Base-by-base conservation (phyloP, 495 filamentous ascomycete species). In the Aspergillus panamensis region DNA sequence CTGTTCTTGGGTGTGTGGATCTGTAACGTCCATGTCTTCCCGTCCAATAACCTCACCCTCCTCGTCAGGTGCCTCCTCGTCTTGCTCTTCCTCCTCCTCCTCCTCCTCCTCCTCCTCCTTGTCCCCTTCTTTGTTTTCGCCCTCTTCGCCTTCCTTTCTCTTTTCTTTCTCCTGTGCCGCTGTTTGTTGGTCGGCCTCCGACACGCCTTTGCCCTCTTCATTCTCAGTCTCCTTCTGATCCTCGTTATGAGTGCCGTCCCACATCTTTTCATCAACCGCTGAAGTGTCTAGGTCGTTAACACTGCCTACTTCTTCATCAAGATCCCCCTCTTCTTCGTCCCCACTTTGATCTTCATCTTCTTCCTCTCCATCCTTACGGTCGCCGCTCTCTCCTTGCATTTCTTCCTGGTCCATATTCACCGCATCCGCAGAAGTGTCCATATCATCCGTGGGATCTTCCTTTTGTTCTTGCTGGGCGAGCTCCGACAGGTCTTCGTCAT, bases 221-320 rank as follows among this genome's bases (percentile, higher is more conserved):
- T 84, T 88, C 60, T 90, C 80, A 49, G 91, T 88, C 47, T 96
- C 90, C 63, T 93, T 92, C 52, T 91, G 85, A 30, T 87, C 77
- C 14, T 91, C 87, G 49, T 90, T 87, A 16, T 81, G 84, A 43
- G 82, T 83, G 8, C 88, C 92, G 71, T 97, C 91, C 94, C 94
- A 98, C 77, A 97, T 87, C 76, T 97, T 97, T 73, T 98, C 94
- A 69, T 98, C 94, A 1, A 98, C 87, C 14, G 92, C 90, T 16
- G 84, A 87, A 7, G 90, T 85, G 62, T 95, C 92, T 17, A 96
- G 77, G 62, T 92, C 90, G 77, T 96, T 88, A 6, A 98, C 90
- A 67, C 89, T 86, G 6, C 92, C 95, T 8, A 85, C 79, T 73
- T 96, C 89, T 64, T 96, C 92, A 57, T 96, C 91, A 61, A 95